Percentiles rank a stretch among this genome's conserved stretches.
Conservation (phyloP, 1,139 yeast genomes). For the Pichia inconspicua region DNA sequence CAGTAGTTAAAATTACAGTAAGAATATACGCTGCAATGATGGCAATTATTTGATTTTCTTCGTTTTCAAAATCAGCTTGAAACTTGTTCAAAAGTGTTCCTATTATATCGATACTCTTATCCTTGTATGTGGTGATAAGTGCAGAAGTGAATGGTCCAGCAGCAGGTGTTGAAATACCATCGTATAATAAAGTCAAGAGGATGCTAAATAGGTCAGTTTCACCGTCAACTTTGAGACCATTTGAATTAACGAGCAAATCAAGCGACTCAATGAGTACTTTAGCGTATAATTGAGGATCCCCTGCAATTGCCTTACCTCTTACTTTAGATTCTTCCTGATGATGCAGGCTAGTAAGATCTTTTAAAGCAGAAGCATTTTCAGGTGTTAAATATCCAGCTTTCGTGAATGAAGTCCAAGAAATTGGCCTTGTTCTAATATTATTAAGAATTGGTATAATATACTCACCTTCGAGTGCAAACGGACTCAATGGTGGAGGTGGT, state of each 20-base stretch:
- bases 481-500: slow-evolving; percentile 1
- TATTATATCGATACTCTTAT: not conserved
- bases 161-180: slow-evolving; percentile 5
- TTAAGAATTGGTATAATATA: slow-evolving; percentile 63
- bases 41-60: slow-evolving; percentile 2
- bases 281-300: slow-evolving; percentile 48
- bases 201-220: slow-evolving; percentile 3
- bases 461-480: slow-evolving; percentile 39
- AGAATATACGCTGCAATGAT: slow-evolving; percentile 30
- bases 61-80: slow-evolving; percentile 16
- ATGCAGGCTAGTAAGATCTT: slow-evolving; percentile 34
- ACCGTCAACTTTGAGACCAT: not conserved
- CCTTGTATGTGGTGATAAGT: not conserved
- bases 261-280: slow-evolving; percentile 18
- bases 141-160: slow-evolving; percentile 12
- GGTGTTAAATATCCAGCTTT: slow-evolving; percentile 62
- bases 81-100: slow-evolving; percentile 8
- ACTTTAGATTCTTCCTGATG: slow-evolving; percentile 40
- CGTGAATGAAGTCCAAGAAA: slow-evolving; percentile 90
- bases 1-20: slow-evolving; percentile 31
- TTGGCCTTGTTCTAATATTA: slow-evolving; percentile 70
- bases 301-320: slow-evolving; percentile 34
- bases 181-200: slow-evolving; percentile 6
- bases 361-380: slow-evolving; percentile 60
- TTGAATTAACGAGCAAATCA: not conserved